phyloP scores from a whole-genome alignment of 306 rosid genomes.

The Vigna trinervia region DNA sequence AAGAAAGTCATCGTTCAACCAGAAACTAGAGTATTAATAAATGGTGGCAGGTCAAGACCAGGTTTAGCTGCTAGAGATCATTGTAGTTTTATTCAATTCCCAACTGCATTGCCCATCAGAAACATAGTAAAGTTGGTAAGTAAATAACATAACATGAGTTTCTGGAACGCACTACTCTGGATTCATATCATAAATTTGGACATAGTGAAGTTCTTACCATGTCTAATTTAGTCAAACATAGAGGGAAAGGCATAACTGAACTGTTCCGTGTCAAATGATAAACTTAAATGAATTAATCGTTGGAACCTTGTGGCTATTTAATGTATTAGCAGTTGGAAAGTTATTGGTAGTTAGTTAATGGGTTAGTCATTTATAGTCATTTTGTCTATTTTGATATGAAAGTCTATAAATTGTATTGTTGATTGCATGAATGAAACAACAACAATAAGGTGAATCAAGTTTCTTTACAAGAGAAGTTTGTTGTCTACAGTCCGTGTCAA shows the following conservation, averaged over 20 bases:
- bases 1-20: not conserved
- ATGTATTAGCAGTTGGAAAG: no score
- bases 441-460: no score
- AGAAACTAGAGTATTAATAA: not conserved
- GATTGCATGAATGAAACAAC: no score
- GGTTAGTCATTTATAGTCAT: no score
- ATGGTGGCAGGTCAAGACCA: not conserved
- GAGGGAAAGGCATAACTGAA: not conserved
- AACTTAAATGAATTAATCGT: no score
- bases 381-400: no score
- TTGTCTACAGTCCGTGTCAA: no score
- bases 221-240: not conserved
- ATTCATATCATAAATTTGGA: not conserved
- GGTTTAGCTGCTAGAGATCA: not conserved
- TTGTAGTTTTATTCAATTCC: not conserved
- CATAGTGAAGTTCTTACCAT: not conserved
- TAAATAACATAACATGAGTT: not conserved
- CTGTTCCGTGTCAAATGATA: not conserved
- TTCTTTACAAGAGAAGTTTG: no score
- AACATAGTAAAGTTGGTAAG: not conserved
- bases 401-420: no score
- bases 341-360: no score
- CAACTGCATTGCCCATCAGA: not conserved
- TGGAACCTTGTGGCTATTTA: no score
- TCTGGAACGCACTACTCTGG: not conserved